Conservation (phyloP, 2,329 filamentous ascomycete genomes). For the Capronia americana region DNA sequence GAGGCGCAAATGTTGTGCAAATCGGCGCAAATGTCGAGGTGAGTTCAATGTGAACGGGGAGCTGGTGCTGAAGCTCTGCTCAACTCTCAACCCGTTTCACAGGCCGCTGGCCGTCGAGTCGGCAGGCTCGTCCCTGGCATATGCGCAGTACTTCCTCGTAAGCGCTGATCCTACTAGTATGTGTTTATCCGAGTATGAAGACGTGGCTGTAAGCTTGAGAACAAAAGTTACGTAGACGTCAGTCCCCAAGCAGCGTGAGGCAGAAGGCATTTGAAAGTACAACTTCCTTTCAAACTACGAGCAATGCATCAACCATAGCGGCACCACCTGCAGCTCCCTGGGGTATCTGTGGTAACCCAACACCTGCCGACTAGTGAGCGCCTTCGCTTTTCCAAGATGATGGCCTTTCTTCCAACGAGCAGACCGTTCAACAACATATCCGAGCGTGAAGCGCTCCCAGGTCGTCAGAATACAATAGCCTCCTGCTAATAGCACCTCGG, state of each 20-base stretch:
- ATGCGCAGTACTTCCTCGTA: too few species aligned
- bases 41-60: too few species aligned
- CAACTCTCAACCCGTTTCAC: too few species aligned
- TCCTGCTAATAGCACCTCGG: neutral
- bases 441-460: neutral
- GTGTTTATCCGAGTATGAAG: too few species aligned
- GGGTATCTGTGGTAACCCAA: constrained; percentile 14
- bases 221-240: neutral
- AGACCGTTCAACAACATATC: neutral
- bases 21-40: too few species aligned
- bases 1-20: too few species aligned
- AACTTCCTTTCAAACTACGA: neutral
- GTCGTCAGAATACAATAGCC: constrained; percentile 8
- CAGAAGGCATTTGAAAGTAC: neutral
- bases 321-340: constrained; percentile 3
- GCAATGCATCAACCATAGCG: neutral
- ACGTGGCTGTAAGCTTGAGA: too few species aligned
- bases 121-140: too few species aligned
- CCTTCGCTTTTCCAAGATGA: constrained; percentile 5
- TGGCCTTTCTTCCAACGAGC: constrained; percentile 2
- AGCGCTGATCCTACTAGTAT: too few species aligned
- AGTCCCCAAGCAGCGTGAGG: neutral
- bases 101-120: too few species aligned
- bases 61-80: too few species aligned
- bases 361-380: constrained; percentile 1